These are phyloP conservation scores for bread wheat (Triticum aestivum) DNA, from an alignment of 176 grass and related monocot genomes.

Conservation along the genomic window DNA sequence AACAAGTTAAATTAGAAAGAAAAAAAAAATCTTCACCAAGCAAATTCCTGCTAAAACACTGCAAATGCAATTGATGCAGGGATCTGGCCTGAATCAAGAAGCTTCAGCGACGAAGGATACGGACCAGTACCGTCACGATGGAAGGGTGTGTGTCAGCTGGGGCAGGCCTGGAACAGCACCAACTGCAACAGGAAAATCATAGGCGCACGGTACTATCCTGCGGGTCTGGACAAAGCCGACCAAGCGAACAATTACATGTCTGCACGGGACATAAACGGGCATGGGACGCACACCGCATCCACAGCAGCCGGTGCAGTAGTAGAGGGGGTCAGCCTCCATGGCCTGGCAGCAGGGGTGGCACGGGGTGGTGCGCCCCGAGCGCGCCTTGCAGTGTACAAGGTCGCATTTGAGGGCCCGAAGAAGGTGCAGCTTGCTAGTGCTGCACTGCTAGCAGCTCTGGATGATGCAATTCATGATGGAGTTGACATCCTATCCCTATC, in stretches of 20 bases:
- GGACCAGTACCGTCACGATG: conserved; percentile 10
- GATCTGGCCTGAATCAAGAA: conserved; percentile 40
- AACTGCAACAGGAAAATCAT: conserved; percentile 44
- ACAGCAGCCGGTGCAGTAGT: conserved; percentile 23
- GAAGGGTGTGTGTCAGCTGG: conserved; percentile 44
- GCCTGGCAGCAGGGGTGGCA: conserved; percentile 25
- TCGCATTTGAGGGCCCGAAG: neutral
- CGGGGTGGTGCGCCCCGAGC: conserved; percentile 46
- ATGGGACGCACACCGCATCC: conserved; percentile 34
- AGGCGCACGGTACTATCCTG: conserved; percentile 33
- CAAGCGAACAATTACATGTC: conserved; percentile 27
- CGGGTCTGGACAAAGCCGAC: conserved; percentile 12
- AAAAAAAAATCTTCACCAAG: neutral
- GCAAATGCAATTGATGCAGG: conserved; percentile 26
- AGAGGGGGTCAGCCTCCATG: conserved; percentile 25
- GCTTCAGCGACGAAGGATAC: conserved; percentile 33
- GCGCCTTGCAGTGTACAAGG: conserved; percentile 50
- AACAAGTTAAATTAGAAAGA: neutral
- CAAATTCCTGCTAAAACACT: conserved; percentile 14
- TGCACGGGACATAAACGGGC: conserved; percentile 25
- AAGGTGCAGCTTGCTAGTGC: neutral
- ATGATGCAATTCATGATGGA: conserved; percentile 56
- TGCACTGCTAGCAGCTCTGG: conserved; percentile 37
- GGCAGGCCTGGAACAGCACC: conserved; percentile 5
- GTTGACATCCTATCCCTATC: conserved; percentile 47